Conservation (phyloP, 2,329 filamentous ascomycete genomes). For the Pseudogymnoascus sp. region DNA sequence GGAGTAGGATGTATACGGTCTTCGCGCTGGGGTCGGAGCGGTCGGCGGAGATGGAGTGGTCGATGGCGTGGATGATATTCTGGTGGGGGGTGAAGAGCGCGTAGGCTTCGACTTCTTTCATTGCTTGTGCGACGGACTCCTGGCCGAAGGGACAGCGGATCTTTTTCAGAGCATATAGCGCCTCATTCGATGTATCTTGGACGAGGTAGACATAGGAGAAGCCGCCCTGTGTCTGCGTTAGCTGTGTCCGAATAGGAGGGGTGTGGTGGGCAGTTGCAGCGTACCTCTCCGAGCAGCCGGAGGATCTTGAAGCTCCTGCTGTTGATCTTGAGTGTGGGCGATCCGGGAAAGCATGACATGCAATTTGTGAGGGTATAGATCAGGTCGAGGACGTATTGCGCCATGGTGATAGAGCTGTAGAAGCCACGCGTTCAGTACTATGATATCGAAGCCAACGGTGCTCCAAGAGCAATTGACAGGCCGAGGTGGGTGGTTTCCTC, state of each 20-base stretch:
- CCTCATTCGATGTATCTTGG: constrained; percentile 74
- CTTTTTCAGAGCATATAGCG: constrained; percentile 94
- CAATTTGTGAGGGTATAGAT: constrained; percentile 90
- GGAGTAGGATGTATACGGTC: constrained; percentile 92
- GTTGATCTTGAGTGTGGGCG: constrained; percentile 92
- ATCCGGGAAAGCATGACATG: constrained; percentile 91
- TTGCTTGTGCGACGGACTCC: constrained; percentile 87
- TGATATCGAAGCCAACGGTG: constrained; percentile 17
- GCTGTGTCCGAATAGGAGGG: not conserved
- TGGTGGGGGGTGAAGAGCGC: constrained; percentile 73
- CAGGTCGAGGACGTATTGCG: constrained; percentile 78
- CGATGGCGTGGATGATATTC: constrained; percentile 79
- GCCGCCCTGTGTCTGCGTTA: constrained; percentile 55
- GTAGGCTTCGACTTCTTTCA: constrained; percentile 97
- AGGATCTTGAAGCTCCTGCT: constrained; percentile 91
- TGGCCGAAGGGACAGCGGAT: constrained; percentile 97
- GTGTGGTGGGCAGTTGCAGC: constrained; percentile 18
- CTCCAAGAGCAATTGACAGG: not conserved
- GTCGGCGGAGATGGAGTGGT: constrained; percentile 74
- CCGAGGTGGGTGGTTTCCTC: not conserved
- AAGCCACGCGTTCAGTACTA: constrained; percentile 3
- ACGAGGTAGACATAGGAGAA: constrained; percentile 99
- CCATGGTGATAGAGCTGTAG: constrained; percentile 42
- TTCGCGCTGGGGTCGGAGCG: constrained; percentile 62
- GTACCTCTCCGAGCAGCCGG: constrained; percentile 82